Conservation (phyloP, 768 basidiomycete species). For the Pleurotus cornucopiae region DNA sequence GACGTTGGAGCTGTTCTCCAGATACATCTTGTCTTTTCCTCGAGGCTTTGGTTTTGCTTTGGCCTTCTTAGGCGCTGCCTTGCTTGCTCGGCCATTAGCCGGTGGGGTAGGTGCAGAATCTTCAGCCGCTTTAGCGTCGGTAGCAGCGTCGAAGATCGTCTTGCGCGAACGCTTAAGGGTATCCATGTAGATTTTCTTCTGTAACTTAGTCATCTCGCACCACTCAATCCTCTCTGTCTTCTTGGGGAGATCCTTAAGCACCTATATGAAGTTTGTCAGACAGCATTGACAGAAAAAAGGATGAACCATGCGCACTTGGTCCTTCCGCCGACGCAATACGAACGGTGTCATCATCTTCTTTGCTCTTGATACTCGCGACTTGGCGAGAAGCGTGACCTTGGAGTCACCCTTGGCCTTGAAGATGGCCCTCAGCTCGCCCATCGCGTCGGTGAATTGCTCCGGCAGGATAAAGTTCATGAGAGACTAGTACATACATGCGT, state of each 20-base stretch:
- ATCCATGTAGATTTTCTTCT: slow-evolving; percentile 81
- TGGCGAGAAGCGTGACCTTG: slow-evolving; percentile 81
- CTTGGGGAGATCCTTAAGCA: slow-evolving; percentile 87
- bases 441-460: slow-evolving; percentile 74
- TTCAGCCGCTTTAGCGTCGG: slow-evolving; percentile 21
- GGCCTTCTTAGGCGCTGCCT: slow-evolving; percentile 40
- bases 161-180: slow-evolving; percentile 82
- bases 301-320: slow-evolving; percentile 53
- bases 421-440: slow-evolving; percentile 83
- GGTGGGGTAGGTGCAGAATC: slow-evolving; percentile 16
- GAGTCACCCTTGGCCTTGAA: slow-evolving; percentile 97
- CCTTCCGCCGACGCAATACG: slow-evolving; percentile 93
- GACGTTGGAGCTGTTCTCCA: slow-evolving; percentile 87
- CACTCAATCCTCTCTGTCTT: slow-evolving; percentile 93
- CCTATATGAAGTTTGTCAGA: slow-evolving; percentile 38
- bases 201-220: slow-evolving; percentile 87
- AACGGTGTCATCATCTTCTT: slow-evolving; percentile 99
- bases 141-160: slow-evolving; percentile 54
- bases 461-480: slow-evolving; percentile 98
- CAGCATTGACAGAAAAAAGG: neutral
- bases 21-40: slow-evolving; percentile 60
- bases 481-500: slow-evolving; percentile 51
- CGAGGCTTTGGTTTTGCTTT: slow-evolving; percentile 35
- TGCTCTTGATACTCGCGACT: slow-evolving; percentile 89
- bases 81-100: slow-evolving; percentile 18